phyloP scores from a whole-genome alignment of 2,329 filamentous ascomycete species.

The Cercospora sojina region DNA sequence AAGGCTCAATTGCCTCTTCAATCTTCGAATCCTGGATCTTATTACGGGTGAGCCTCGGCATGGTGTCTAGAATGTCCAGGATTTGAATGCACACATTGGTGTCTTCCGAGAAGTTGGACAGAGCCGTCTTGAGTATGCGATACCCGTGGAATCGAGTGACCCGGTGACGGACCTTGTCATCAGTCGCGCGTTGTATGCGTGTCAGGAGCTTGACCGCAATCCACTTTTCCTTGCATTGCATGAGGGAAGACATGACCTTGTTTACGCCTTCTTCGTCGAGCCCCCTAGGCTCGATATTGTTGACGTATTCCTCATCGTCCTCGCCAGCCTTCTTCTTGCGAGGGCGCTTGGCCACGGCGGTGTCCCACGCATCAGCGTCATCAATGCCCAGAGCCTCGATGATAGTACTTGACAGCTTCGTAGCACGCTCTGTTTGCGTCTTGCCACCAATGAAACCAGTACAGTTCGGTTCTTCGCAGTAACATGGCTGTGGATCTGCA shows the following conservation, averaged over 20 bases:
- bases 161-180: constrained; percentile 80
- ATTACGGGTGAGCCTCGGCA: constrained; percentile 89
- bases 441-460: constrained; percentile 96
- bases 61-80: constrained; percentile 80
- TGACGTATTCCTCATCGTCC: constrained; percentile 94
- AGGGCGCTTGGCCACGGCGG: constrained; percentile 81
- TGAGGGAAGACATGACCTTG: constrained; percentile 93
- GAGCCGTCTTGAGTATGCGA: constrained; percentile 83
- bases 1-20: constrained; percentile 71
- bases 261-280: constrained; percentile 81
- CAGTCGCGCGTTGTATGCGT: constrained; percentile 82
- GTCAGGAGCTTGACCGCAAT: constrained; percentile 92
- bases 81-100: constrained; percentile 86
- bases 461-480: constrained; percentile 92
- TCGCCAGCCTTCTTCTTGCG: constrained; percentile 89
- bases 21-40: constrained; percentile 98
- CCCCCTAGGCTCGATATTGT: constrained; percentile 75
- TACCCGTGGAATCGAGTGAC: constrained; percentile 98
- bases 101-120: constrained; percentile 85
- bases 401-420: constrained; percentile 82
- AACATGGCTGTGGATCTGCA: constrained; percentile 93
- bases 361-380: constrained; percentile 88
- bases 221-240: constrained; percentile 99
- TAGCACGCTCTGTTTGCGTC: constrained; percentile 93
- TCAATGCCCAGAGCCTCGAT: constrained; percentile 97